Base-by-base conservation (phyloP, 2,329 filamentous ascomycete genomes). In the Fusarium hainanense region DNA sequence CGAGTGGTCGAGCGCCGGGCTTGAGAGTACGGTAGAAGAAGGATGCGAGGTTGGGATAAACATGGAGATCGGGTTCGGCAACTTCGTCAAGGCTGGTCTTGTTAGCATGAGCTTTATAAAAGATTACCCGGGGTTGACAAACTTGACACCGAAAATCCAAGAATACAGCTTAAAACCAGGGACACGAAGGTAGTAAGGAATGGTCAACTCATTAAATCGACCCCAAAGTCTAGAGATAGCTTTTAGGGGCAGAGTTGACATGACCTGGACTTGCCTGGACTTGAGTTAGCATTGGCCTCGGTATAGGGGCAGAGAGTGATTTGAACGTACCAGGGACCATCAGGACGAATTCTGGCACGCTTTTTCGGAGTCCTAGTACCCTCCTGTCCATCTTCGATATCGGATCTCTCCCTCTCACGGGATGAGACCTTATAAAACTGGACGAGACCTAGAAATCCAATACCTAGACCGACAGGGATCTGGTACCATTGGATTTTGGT, bases 1-100 rank as follows among this genome's bases (percentile, higher is more conserved):
- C 93, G 16, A 99, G 85, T 2, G 94, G 94, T 27, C 96, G 90
- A 14, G 87, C 89, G 34, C 94, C 95, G 8, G 95, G 93, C 79
- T 98, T 98, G 64, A 99, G 85, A 2, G 90, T 93, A 66, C 96
- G 93, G 80, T 98, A 99, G 85, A 99, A 99, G 85, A 99, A 99
- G 62, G 95, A 89, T 8, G 95, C 93, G 42, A 99, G 89, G 77
- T 99, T 99, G 21, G 94, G 93, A 79, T 96, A 99, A 49, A 88
- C 88, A 78, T 93, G 94, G 21, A 99, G 88, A 75, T 99, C 96
- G 20, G 91, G 89, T 77, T 99, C 94, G 32, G 90, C 88, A 20
- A 98, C 90, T 82, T 99, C 96, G 63, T 91, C 88, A 61, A 99
- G 87, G 78, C 90, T 92, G 76, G n/a, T 14, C 8, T 41, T n/a